Evolutionary conservation across 345 rosid species (phyloP).

Genomic region (Clarkia xantiana): DNA sequence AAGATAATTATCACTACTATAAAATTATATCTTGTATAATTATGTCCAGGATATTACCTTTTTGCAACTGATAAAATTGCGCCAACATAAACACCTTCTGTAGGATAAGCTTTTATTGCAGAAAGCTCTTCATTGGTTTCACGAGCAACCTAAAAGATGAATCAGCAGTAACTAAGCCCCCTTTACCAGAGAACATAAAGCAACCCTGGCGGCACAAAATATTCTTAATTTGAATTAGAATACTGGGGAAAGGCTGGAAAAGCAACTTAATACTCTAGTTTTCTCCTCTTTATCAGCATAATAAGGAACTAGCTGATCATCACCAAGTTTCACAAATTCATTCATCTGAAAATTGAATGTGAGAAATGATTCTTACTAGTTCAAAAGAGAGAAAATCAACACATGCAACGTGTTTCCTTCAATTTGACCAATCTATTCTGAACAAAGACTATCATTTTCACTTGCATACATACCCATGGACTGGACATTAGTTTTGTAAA

Average conservation of each 20-base stretch:
- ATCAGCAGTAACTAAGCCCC: too few relatives aligned
- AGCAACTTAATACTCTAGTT: conserved; percentile 76
- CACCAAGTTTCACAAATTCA: conserved; percentile 97
- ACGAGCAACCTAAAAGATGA: conserved; percentile 60
- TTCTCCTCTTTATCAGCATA: conserved; percentile 96
- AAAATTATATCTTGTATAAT: too few relatives aligned
- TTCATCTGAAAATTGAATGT: conserved; percentile 43
- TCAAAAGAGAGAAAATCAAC: too few relatives aligned
- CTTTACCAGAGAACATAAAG: too few relatives aligned
- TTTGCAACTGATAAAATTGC: conserved; percentile 79
- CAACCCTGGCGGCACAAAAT: too few relatives aligned
- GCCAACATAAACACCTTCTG: conserved; percentile 70
- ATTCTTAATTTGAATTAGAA: too few relatives aligned
- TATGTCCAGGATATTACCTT: conserved; percentile 26
- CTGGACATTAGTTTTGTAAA: conserved; percentile 88
- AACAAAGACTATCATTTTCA: too few relatives aligned
- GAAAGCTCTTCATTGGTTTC: conserved; percentile 97
- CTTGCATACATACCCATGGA: conserved; percentile 58
- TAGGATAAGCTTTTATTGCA: conserved; percentile 58
- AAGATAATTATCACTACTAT: too few relatives aligned
- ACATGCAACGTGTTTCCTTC: too few relatives aligned
- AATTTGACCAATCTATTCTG: too few relatives aligned
- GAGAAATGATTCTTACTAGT: too few relatives aligned
- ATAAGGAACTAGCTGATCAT: conserved; percentile 88
- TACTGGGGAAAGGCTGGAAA: not conserved